These are phyloP conservation scores for Colletotrichum siamense DNA, from an alignment of 2,329 filamentous ascomycete genomes.

Conservation along the genomic window DNA sequence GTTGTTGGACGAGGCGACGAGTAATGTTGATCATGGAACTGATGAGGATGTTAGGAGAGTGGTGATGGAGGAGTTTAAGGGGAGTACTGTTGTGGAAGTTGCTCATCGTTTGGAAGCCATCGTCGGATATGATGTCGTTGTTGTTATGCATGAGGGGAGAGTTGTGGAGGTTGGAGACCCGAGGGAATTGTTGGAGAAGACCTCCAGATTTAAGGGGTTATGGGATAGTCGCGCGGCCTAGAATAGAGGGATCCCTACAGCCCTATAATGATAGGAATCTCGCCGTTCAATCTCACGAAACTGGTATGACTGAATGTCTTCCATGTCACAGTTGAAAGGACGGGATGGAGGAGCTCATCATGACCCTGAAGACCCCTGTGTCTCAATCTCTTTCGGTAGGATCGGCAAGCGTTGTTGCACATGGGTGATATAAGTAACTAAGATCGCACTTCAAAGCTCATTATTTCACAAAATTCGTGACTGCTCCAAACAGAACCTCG, in stretches of 20 bases:
- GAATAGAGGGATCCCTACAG: neutral
- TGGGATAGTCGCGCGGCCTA: conserved; percentile 18
- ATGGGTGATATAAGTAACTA: neutral
- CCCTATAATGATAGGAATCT: neutral
- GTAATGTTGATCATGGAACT: conserved; percentile 33
- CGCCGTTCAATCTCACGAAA: fast-evolving
- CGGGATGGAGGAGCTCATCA: neutral
- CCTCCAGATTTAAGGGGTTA: conserved; percentile 27
- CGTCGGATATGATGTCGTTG: conserved; percentile 29
- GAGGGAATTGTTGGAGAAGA: conserved; percentile 24
- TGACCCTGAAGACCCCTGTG: neutral
- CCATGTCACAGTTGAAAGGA: neutral
- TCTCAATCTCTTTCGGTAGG: neutral
- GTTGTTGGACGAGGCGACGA: conserved; percentile 36
- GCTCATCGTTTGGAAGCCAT: conserved; percentile 33
- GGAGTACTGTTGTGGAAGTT: conserved; percentile 33
- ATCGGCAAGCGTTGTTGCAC: neutral
- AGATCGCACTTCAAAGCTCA: neutral
- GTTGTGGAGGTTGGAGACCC: conserved; percentile 31
- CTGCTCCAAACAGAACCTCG: neutral
- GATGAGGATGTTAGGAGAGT: conserved; percentile 29
- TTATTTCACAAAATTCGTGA: neutral
- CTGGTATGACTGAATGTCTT: neutral
- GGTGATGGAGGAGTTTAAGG: conserved; percentile 25
- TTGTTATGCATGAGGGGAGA: conserved; percentile 33